Base-by-base conservation (phyloP, 106 monocot species). In the Dendrobium huoshanense region DNA sequence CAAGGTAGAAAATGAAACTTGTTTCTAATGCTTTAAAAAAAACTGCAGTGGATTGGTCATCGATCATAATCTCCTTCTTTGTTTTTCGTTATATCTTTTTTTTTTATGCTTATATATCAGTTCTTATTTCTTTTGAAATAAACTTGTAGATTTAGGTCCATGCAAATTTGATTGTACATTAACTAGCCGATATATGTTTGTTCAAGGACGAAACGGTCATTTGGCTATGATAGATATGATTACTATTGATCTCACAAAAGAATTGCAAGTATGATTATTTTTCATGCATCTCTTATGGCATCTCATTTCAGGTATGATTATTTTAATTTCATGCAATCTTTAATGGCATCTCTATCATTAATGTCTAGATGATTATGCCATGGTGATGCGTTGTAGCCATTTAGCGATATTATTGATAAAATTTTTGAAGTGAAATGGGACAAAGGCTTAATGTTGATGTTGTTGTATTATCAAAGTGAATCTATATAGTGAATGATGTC, bases 161-260 rank as follows among this genome's bases (percentile, higher is more conserved):
- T 98, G 94, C 73, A 89, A 59, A 58, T n/a, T 92, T 2, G 81
- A 82, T 48, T 92, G 92, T 70, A 87, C 91, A 19, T 79, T 79
- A 76, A 94, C 79, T 85, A 94, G 97, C 9, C 92, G 97, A 33
- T 86, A 98, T 81, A 85, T 98, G 90, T n/a, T 94, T 80, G 55
- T 91, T 19, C 90, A 89, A 81, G 97, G 97, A 58, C 88, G 94
- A 40, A 98, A 98, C 83, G 97, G 94, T 65, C 94, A 98, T 72
- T 55, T 98, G n/a, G 94, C 91, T 59, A 84, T 92, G 83, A 87
- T 94, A 9, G 97, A 98, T 87, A 86, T 92, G 88, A 65, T 94
- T 43, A 88, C 78, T 41, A 83, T 98, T 84, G 81, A 92, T 65
- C 79, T 91, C 6, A 84, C 92, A 44, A 98, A 90, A 84, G 91